A percentile compares a stretch with the other conserved stretches of the same genome.
phyloP scores from a whole-genome alignment of 1,284 basidiomycete genomes.

The Trametes polyzona region DNA sequence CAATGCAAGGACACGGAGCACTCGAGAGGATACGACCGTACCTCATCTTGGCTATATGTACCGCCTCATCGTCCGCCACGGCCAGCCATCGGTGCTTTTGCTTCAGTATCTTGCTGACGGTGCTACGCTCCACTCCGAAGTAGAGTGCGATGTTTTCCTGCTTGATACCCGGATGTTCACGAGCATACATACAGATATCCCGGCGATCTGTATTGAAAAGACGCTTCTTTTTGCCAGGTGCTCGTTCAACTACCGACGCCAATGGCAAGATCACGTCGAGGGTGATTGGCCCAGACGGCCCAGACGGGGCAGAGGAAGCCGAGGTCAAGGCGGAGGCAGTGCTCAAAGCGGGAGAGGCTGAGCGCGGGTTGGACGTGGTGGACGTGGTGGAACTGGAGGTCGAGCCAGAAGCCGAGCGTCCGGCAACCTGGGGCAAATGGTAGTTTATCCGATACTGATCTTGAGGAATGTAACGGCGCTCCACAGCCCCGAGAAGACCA shows the following conservation, averaged over 20 bases:
- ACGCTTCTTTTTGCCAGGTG: constrained; percentile 61
- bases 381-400: constrained; percentile 39
- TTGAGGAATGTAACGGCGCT: no score
- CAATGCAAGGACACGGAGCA: constrained; percentile 13
- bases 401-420: constrained; percentile 38
- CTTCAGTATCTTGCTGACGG: constrained; percentile 93
- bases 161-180: constrained; percentile 63
- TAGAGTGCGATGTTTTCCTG: constrained; percentile 82
- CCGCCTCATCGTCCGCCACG: constrained; percentile 59
- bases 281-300: constrained; percentile 31
- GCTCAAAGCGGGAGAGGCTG: constrained; percentile 65
- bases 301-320: constrained; percentile 46
- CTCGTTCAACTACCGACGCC: no score
- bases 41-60: constrained; percentile 69
- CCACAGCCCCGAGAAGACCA: constrained; percentile 25
- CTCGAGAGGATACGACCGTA: constrained; percentile 30
- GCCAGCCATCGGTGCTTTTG: constrained; percentile 82
- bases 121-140: constrained; percentile 87
- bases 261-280: no score
- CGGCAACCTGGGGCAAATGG: neutral
- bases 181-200: constrained; percentile 74
- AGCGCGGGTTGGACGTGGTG: constrained; percentile 47
- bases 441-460: constrained; percentile 34
- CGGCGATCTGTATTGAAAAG: constrained; percentile 76
- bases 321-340: constrained; percentile 56